Evolutionary conservation across 2,329 filamentous ascomycete species (phyloP).

Genomic region (Colletotrichum horii): DNA sequence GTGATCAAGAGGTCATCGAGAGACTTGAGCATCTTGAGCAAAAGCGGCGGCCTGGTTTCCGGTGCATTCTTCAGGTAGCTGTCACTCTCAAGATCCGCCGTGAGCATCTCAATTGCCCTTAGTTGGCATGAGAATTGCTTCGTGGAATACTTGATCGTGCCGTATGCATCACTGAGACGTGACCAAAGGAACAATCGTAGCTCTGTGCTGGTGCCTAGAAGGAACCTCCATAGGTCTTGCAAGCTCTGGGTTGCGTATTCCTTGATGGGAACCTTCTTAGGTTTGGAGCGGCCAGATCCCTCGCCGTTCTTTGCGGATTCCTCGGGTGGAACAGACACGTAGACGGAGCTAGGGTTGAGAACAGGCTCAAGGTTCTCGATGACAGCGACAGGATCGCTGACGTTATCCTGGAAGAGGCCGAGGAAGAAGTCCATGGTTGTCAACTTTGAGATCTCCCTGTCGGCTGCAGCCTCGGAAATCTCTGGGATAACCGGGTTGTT

Average conservation of each 20-base stretch:
- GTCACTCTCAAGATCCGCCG: constrained; percentile 66
- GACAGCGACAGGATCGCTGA: constrained; percentile 79
- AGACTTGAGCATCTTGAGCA: constrained; percentile 79
- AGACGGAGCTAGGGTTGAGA: constrained; percentile 72
- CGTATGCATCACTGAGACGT: constrained; percentile 87
- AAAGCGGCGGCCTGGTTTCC: constrained; percentile 70
- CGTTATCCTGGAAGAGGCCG: constrained; percentile 83
- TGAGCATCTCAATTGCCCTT: constrained; percentile 83
- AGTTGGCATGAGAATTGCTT: constrained; percentile 90
- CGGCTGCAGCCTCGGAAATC: constrained; percentile 81
- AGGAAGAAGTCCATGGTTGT: constrained; percentile 97
- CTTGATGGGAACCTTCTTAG: constrained; percentile 44
- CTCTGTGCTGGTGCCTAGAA: constrained; percentile 81
- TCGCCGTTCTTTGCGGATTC: constrained; percentile 18
- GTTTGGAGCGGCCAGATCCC: constrained; percentile 9
- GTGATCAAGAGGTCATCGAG: constrained; percentile 79
- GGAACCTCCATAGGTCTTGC: constrained; percentile 83
- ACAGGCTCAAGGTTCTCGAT: constrained; percentile 95
- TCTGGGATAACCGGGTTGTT: constrained; percentile 92
- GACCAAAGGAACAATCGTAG: constrained; percentile 89
- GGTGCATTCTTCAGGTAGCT: constrained; percentile 64
- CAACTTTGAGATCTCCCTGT: constrained; percentile 88
- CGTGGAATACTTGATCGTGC: constrained; percentile 80
- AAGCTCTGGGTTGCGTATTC: constrained; percentile 63
- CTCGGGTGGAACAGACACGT: constrained; percentile 30